Evolutionary conservation across 805 yeast genomes (phyloP).

Genomic region (Hanseniaspora mollemarum): DNA sequence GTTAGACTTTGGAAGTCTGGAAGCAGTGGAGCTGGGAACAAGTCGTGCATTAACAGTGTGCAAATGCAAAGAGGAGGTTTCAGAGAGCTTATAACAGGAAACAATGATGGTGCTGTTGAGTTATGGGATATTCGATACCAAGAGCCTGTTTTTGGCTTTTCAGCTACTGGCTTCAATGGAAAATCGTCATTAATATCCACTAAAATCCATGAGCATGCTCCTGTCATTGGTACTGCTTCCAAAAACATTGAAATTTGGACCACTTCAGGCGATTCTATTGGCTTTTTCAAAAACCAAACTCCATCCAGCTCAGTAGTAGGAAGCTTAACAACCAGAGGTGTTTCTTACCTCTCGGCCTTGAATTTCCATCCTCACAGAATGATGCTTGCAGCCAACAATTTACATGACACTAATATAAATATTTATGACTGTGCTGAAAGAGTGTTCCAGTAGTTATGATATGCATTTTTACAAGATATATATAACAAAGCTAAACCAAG

Average conservation of each 20-base stretch:
- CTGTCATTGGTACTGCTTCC: slow-evolving; percentile 80
- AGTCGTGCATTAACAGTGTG: slow-evolving; percentile 55
- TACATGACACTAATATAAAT: slow-evolving; percentile 62
- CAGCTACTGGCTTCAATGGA: slow-evolving; percentile 13
- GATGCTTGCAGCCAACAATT: slow-evolving; percentile 78
- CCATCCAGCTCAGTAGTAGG: slow-evolving; percentile 28
- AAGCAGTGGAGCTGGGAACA: slow-evolving; percentile 26
- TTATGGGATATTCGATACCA: slow-evolving; percentile 81
- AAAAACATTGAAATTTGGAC: slow-evolving; percentile 72
- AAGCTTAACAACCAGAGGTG: slow-evolving; percentile 23
- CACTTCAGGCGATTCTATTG: slow-evolving; percentile 64
- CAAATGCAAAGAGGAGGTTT: slow-evolving; percentile 96
- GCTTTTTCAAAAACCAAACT: slow-evolving; percentile 42
- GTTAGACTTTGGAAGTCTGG: slow-evolving; percentile 64
- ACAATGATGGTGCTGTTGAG: slow-evolving; percentile 68
- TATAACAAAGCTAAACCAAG: no score
- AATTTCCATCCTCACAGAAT: slow-evolving; percentile 88
- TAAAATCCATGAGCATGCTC: slow-evolving; percentile 92
- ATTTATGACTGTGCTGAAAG: slow-evolving; percentile 44
- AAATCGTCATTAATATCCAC: slow-evolving; percentile 44
- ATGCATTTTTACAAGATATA: neutral
- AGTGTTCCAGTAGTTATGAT: neutral
- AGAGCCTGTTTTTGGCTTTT: slow-evolving; percentile 57
- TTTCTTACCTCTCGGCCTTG: slow-evolving; percentile 49
- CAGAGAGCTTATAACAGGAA: slow-evolving; percentile 77